Percentiles rank a stretch among this genome's conserved stretches.
phyloP scores from a whole-genome alignment of 495 filamentous ascomycete genomes.

The Penicillium pulvis region DNA sequence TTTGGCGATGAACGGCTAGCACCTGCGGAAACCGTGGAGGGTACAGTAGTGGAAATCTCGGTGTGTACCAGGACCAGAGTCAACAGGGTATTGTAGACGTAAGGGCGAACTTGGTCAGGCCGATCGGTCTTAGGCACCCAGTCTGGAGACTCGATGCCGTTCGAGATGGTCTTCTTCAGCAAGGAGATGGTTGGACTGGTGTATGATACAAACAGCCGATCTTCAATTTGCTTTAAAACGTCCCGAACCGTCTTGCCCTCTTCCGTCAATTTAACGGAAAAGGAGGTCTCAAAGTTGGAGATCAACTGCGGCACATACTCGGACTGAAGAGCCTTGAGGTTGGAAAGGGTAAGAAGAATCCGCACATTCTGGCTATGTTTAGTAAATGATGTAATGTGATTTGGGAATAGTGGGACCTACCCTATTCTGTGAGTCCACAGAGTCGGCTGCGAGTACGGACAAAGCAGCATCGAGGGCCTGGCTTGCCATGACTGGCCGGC shows the following conservation, averaged over 20 bases:
- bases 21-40: constrained; percentile 34
- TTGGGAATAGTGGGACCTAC: constrained; percentile 50
- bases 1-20: constrained; percentile 41
- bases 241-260: constrained; percentile 88
- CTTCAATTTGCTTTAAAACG: constrained; percentile 85
- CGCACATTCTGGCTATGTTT: constrained; percentile 68
- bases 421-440: constrained; percentile 66
- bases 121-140: constrained; percentile 69
- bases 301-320: constrained; percentile 81
- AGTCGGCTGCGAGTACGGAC: constrained; percentile 48
- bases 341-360: constrained; percentile 89
- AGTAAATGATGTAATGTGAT: neutral
- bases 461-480: constrained; percentile 35
- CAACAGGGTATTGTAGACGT: constrained; percentile 85
- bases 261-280: constrained; percentile 87
- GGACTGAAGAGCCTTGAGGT: constrained; percentile 75
- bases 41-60: constrained; percentile 80
- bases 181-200: constrained; percentile 68
- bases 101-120: constrained; percentile 77
- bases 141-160: constrained; percentile 66
- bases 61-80: constrained; percentile 85
- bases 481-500: constrained; percentile 28
- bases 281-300: constrained; percentile 82
- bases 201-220: constrained; percentile 86
- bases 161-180: constrained; percentile 63